phyloP scores from a whole-genome alignment of 768 basidiomycete genomes.

The Termitomyces sp. region DNA sequence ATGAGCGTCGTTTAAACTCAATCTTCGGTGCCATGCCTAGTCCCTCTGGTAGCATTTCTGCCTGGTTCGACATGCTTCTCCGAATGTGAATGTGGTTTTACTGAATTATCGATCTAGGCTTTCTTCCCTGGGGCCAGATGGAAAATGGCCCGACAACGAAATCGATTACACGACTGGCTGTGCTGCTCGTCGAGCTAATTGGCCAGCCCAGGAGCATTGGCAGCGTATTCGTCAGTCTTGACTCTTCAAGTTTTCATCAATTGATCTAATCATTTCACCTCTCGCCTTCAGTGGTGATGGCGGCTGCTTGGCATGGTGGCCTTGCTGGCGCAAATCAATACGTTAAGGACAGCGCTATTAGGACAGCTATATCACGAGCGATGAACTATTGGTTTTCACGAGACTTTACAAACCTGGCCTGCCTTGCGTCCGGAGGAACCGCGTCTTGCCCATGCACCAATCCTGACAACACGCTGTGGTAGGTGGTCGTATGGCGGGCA shows the following conservation, averaged over 20 bases:
- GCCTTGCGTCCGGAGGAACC: constrained; percentile 51
- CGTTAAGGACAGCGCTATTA: constrained; percentile 33
- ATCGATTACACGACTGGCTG: constrained; percentile 65
- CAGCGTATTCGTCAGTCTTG: constrained; percentile 36
- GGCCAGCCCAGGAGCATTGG: constrained; percentile 65
- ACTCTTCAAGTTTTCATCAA: background rate
- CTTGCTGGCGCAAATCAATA: constrained; percentile 33
- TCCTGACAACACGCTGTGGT: constrained; percentile 37
- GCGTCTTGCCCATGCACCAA: constrained; percentile 50
- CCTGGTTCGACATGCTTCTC: constrained; percentile 4
- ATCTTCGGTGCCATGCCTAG: constrained; percentile 35
- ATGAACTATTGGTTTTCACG: constrained; percentile 62
- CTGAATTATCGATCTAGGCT: constrained; percentile 27
- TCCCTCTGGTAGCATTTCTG: constrained; percentile 14
- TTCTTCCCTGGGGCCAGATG: constrained; percentile 38
- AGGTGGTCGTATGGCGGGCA: constrained; percentile 4
- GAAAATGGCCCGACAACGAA: constrained; percentile 49
- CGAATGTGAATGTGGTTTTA: background rate
- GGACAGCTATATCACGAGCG: constrained; percentile 36
- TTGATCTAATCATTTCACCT: background rate
- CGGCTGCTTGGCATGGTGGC: constrained; percentile 55
- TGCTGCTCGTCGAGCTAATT: constrained; percentile 55
- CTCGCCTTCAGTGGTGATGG: constrained; percentile 38
- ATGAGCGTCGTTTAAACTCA: constrained; percentile 32
- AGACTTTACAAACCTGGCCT: constrained; percentile 49